phyloP scores from a whole-genome alignment of 805 yeast genomes.

The Pichia ethanolica region DNA sequence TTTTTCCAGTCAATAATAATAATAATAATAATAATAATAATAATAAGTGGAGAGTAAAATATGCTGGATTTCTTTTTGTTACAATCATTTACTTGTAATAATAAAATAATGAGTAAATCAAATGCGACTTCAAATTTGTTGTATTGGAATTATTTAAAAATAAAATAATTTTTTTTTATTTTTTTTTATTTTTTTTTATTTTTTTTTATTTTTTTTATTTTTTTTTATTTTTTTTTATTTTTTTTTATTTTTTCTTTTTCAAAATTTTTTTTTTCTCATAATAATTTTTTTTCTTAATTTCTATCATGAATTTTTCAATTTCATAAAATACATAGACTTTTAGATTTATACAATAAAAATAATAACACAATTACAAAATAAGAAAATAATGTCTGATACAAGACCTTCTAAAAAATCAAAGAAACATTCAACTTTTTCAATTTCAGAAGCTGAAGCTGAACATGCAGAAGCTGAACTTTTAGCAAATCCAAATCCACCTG shows the following conservation, averaged over 20 bases:
- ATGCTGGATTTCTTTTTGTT: no score
- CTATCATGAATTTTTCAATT: not conserved
- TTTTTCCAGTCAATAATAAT: no score
- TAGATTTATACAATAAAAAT: not conserved
- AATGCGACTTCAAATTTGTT: no score
- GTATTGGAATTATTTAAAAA: not conserved
- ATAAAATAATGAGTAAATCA: no score
- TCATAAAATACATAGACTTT: no score
- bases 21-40: no score
- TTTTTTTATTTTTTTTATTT: not conserved
- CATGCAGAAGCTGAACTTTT: constrained; percentile 49
- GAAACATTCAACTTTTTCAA: constrained; percentile 32
- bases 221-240: not conserved
- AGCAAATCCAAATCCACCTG: constrained; percentile 39
- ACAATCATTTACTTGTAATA: no score
- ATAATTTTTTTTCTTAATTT: not conserved
- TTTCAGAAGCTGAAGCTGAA: constrained; percentile 62
- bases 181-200: not conserved
- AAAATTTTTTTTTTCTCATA: not conserved
- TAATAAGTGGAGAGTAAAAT: no score
- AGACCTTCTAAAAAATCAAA: constrained; percentile 45
- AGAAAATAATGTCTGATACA: constrained; percentile 18
- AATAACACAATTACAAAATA: not conserved
- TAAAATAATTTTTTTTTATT: not conserved
- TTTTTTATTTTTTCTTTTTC: not conserved